Base-by-base conservation (phyloP, 1,139 yeast genomes). In the Hansenula sp. region DNA sequence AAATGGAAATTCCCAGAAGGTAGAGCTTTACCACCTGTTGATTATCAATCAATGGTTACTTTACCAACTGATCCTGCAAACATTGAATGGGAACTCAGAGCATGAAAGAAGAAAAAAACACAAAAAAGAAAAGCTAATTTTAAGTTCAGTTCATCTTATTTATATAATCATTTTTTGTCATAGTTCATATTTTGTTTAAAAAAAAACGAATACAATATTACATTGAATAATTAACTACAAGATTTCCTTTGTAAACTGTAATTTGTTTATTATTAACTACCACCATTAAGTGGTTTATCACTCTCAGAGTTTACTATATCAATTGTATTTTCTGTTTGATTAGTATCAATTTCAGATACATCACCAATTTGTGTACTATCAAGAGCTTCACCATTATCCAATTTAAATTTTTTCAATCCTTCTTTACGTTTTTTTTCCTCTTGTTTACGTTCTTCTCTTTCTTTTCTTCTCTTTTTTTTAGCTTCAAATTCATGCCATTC, bases 401-500 rank as follows among this genome's bases (percentile, higher is more conserved):
- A 12, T 35, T 44, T 47, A 28, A 46, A 45, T 33, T 39, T 48
- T 26, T 43, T 37, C 9, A 32, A 11, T 7, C 26, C 19, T 20
- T 37, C 40, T 22, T 28, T 26, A 20, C 34, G 22, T 26, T 18
- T 47, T 13, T 39, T 42, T 28, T 53, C 56, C 21, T 52, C 55
- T 17, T 32, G 32, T 28, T 44, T 51, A 8, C 49, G 50, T 45
- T 62, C 69, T 51, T 64, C 75, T 43, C 80, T 69, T 58, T 76
- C 79, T 53, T 73, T 80, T 51, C 86, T 72, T 55, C 94, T 70
- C 54, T 87, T 77, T 64, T 81, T 82, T 62, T 92, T 89, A 5
- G 96, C 95, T 58, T 92, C 98, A 61, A 84, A 90, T 58, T 92
- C 98, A 59, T 92, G 98, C 95, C 97, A 90, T 60, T 94, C 97